These are phyloP conservation scores for Teratosphaeria destructans DNA, from an alignment of 2,329 filamentous ascomycete species.

Conservation along the genomic window DNA sequence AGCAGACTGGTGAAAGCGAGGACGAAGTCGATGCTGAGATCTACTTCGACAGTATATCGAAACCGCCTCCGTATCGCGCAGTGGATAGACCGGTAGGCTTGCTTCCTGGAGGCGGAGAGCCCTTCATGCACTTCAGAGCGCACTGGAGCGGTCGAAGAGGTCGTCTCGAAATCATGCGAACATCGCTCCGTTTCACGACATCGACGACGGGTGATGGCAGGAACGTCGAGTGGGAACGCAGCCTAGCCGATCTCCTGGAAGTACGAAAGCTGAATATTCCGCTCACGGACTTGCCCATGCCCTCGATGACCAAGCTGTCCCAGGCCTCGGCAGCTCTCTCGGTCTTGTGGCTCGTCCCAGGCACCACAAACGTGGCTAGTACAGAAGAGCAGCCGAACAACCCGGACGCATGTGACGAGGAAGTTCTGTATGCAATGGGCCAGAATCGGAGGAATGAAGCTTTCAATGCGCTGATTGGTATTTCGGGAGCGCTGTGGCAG, in stretches of 20 bases:
- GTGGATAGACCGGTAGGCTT: neutral
- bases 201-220: neutral
- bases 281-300: neutral
- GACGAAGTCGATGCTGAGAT: slow-evolving; percentile 1
- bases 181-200: slow-evolving; percentile 1
- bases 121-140: neutral
- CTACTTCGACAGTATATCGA: slow-evolving; percentile 3
- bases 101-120: neutral
- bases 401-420: neutral
- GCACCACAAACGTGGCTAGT: neutral
- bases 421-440: slow-evolving; percentile 2
- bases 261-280: slow-evolving; percentile 1
- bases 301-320: neutral
- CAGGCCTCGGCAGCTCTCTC: slow-evolving; percentile 1
- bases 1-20: neutral
- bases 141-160: slow-evolving; percentile 4
- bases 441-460: slow-evolving; percentile 2
- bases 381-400: slow-evolving; percentile 1
- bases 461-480: slow-evolving; percentile 4
- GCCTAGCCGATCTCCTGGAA: slow-evolving; percentile 2
- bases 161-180: slow-evolving; percentile 2
- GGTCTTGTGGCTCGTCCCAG: slow-evolving; percentile 1
- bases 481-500: slow-evolving; percentile 3
- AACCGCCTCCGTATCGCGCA: neutral
- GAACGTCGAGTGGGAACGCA: slow-evolving; percentile 1